Percentiles rank a stretch among this genome's conserved stretches.
Evolutionary conservation across 225 moss, liverwort and hornwort genomes (phyloP).

Genomic region (Pseudisothecium myosuroides): DNA sequence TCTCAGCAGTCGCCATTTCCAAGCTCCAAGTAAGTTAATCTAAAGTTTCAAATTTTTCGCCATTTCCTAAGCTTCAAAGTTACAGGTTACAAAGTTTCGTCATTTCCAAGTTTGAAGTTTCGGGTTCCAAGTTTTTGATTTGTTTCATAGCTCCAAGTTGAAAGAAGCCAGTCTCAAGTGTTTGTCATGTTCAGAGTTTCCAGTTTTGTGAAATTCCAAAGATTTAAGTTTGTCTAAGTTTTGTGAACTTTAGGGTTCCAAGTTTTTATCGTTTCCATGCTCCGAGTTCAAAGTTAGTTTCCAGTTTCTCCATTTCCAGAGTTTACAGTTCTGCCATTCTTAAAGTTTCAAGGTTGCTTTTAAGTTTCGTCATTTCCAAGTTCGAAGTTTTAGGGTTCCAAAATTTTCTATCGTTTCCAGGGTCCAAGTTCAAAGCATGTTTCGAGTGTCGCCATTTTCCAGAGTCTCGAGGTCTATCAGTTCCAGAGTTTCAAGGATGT

Average conservation of each 20-base stretch:
- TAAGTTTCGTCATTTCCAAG: not conserved
- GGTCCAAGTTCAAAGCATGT: not conserved
- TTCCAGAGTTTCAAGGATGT: not conserved
- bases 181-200: not conserved
- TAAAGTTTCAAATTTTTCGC: too few relatives aligned
- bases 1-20: too few relatives aligned
- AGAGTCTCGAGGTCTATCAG: not conserved
- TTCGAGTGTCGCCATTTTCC: not conserved
- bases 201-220: not conserved
- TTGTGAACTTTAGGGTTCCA: not conserved
- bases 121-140: not conserved
- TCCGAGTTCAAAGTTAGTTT: not conserved
- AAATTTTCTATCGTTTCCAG: not conserved
- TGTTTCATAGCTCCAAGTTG: not conserved
- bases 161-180: not conserved
- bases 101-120: not conserved
- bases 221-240: too few relatives aligned
- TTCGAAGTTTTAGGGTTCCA: not conserved
- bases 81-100: not conserved
- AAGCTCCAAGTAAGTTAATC: not conserved
- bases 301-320: not conserved
- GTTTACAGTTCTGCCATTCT: not conserved
- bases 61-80: not conserved
- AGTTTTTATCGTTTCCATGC: not conserved
- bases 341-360: not conserved